A percentile compares a stretch with the other conserved stretches of the same genome.
phyloP scores from a whole-genome alignment of 306 rosid species.

The Leucaena leucocephala region DNA sequence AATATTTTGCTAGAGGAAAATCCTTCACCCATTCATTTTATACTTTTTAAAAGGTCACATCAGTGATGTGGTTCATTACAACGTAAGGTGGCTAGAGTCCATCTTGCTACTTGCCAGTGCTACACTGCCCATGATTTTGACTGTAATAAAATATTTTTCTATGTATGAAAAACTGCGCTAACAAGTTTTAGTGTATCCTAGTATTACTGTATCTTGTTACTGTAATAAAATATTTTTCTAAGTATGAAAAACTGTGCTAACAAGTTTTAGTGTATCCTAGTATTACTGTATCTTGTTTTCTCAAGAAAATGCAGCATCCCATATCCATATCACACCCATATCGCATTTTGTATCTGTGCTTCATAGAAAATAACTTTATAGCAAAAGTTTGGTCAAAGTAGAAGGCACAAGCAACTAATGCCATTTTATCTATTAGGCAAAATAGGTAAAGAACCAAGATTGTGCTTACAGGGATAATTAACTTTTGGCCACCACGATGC shows the following conservation, averaged over 20 bases:
- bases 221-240: not conserved
- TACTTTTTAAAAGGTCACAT: not conserved
- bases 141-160: not conserved
- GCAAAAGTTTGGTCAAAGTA: slow-evolving; percentile 8
- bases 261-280: not conserved
- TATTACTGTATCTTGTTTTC: not conserved
- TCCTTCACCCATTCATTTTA: not conserved
- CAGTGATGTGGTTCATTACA: not conserved
- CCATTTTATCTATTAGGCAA: slow-evolving; percentile 3
- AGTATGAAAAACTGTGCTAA: not conserved
- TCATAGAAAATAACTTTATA: slow-evolving; percentile 7
- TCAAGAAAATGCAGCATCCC: not conserved
- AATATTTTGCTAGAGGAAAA: not conserved
- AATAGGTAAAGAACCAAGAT: slow-evolving; percentile 35
- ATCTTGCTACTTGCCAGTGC: not conserved
- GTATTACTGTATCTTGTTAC: not conserved
- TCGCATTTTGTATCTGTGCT: not conserved
- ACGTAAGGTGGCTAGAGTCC: not conserved
- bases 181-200: not conserved
- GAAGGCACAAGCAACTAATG: slow-evolving; percentile 18
- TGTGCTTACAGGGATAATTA: slow-evolving; percentile 77
- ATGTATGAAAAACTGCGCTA: not conserved
- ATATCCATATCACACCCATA: not conserved
- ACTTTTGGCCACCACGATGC: slow-evolving; percentile 91
- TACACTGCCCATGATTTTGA: not conserved